These are phyloP conservation scores for Ceratobasidium sp. DNA, from an alignment of 1,284 basidiomycete genomes.

Conservation along the genomic window DNA sequence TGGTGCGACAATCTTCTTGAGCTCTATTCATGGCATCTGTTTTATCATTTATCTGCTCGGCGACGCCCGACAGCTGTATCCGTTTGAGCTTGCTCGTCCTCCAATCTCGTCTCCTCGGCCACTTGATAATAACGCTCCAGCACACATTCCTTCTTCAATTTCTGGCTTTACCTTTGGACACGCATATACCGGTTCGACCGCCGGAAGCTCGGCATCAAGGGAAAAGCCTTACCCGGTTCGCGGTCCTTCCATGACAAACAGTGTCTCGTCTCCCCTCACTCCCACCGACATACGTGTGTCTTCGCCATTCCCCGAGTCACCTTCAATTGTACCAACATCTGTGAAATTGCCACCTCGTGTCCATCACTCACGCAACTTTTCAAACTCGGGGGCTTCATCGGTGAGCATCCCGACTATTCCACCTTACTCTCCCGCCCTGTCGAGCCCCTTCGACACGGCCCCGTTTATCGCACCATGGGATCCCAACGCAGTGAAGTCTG, in stretches of 20 bases:
- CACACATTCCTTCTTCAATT: constrained; percentile 15
- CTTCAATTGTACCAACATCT: neutral
- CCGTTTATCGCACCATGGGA: constrained; percentile 33
- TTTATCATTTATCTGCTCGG: constrained; percentile 37
- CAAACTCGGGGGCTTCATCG: constrained; percentile 1
- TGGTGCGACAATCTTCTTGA: constrained; percentile 32
- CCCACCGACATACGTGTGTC: constrained; percentile 15
- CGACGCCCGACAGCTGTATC: constrained; percentile 38
- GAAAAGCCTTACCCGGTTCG: constrained; percentile 11
- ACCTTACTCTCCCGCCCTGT: constrained; percentile 23
- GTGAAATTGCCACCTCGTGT: constrained; percentile 3
- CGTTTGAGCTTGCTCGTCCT: constrained; percentile 38
- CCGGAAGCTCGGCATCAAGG: neutral
- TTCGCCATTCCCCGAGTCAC: constrained; percentile 28
- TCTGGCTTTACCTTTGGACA: constrained; percentile 24
- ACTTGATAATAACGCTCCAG: neutral
- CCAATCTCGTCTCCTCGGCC: constrained; percentile 30
- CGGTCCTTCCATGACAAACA: neutral
- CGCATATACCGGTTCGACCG: constrained; percentile 21
- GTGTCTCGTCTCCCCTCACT: constrained; percentile 1
- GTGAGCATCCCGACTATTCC: constrained; percentile 31
- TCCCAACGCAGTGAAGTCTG: neutral
- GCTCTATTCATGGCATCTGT: constrained; percentile 37
- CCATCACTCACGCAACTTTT: constrained; percentile 21
- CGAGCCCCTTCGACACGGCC: constrained; percentile 22